Percentiles rank a stretch among this genome's conserved stretches.
Evolutionary conservation across 257 asterid species (phyloP).

Genomic region (Penstemon newberryi): DNA sequence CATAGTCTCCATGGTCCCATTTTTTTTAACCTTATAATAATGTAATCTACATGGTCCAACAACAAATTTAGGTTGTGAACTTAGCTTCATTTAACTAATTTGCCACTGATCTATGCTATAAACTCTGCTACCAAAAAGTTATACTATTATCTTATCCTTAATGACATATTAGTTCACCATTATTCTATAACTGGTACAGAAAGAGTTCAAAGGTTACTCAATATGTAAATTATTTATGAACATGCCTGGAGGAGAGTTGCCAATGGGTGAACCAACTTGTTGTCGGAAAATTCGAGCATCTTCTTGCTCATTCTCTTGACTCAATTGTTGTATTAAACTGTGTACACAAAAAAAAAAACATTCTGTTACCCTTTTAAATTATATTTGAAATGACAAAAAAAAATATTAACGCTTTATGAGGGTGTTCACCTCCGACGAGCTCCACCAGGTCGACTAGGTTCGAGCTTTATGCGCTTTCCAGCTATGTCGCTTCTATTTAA

Average conservation of each 20-base stretch:
- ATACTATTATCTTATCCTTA: too few relatives aligned
- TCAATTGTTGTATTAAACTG: slow-evolving; percentile 87
- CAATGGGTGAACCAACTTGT: slow-evolving; percentile 81
- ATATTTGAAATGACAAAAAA: background rate
- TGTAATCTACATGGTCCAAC: too few relatives aligned
- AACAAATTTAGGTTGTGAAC: too few relatives aligned
- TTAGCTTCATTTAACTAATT: too few relatives aligned
- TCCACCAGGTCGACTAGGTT: slow-evolving; percentile 97
- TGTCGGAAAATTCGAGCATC: slow-evolving; percentile 62
- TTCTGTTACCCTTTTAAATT: background rate
- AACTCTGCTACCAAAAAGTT: too few relatives aligned
- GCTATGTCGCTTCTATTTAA: slow-evolving; percentile 86
- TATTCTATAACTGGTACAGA: too few relatives aligned
- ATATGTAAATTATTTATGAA: slow-evolving; percentile 1
- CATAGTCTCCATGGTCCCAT: too few relatives aligned
- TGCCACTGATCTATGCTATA: too few relatives aligned
- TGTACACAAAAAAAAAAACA: slow-evolving; percentile 21
- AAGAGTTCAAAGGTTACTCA: background rate
- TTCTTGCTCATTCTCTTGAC: slow-evolving; percentile 84
- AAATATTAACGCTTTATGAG: background rate
- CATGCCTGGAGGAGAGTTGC: slow-evolving; percentile 89
- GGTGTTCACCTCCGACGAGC: slow-evolving; percentile 77
- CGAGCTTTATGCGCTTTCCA: slow-evolving; percentile 93
- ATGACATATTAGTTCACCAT: too few relatives aligned
- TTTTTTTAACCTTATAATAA: too few relatives aligned